Percentiles rank a stretch among this genome's conserved stretches.
These are phyloP conservation scores for Omphalotus olearius DNA, from an alignment of 1,284 basidiomycete genomes.

Conservation along the genomic window DNA sequence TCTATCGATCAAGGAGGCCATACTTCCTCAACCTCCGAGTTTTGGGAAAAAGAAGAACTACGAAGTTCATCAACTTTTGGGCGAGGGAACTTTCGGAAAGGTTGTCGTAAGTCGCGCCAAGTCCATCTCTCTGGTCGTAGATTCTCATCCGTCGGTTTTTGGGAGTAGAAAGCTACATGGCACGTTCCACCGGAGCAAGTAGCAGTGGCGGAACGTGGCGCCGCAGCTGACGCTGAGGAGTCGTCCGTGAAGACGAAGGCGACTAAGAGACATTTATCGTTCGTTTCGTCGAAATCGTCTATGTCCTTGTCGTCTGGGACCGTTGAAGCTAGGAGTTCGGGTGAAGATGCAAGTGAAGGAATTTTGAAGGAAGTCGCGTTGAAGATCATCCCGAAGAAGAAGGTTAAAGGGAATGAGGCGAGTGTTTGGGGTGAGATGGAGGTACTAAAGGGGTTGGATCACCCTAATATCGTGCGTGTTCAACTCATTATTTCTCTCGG, in stretches of 20 bases:
- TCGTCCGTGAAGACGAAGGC: conserved; percentile 1
- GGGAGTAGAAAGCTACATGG: conserved; percentile 61
- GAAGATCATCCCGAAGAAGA: conserved; percentile 89
- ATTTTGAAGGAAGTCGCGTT: conserved; percentile 75
- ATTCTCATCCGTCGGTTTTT: not conserved
- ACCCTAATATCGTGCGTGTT: conserved; percentile 79
- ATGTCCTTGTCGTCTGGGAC: conserved; percentile 18
- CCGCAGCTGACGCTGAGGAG: conserved; percentile 31
- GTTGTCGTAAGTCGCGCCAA: conserved; percentile 60
- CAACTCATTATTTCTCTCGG: not conserved
- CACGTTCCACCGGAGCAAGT: conserved; percentile 60
- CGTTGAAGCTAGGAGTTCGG: conserved; percentile 15
- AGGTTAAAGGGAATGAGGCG: conserved; percentile 83
- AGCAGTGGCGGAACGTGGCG: conserved; percentile 53
- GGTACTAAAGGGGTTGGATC: conserved; percentile 81
- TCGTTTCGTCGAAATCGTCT: conserved; percentile 18
- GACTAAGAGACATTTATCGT: conserved; percentile 11
- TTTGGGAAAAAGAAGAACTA: conserved; percentile 84
- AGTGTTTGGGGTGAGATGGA: conserved; percentile 90
- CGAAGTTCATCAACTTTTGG: conserved; percentile 69
- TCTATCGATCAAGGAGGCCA: conserved; percentile 35
- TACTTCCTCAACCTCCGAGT: conserved; percentile 79
- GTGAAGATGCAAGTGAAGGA: conserved; percentile 18
- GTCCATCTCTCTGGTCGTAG: not conserved
- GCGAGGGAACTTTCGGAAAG: conserved; percentile 83